A percentile compares a stretch with the other conserved stretches of the same genome.
Evolutionary conservation across 1,139 yeast species (phyloP).

Genomic region (Debaryomycetaceae sp.): DNA sequence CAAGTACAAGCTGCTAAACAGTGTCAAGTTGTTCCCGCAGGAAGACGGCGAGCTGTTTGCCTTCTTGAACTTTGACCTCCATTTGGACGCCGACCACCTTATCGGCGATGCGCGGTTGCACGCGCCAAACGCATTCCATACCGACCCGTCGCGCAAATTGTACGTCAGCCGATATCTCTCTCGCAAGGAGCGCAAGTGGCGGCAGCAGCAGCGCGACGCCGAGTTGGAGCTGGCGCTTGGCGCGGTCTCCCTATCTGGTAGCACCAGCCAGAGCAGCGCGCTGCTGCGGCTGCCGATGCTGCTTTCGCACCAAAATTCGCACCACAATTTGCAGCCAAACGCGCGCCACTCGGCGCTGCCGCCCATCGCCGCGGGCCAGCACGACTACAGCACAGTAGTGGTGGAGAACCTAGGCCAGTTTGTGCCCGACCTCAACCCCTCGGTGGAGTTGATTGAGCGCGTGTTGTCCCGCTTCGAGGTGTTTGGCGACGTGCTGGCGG

Average conservation of each 20-base stretch:
- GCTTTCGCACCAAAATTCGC: background rate
- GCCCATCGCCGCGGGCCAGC: conserved; percentile 19
- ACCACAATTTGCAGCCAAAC: background rate
- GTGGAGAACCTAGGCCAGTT: conserved; percentile 40
- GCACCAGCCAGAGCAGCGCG: background rate
- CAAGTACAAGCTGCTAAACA: conserved; percentile 23
- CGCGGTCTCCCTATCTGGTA: conserved; percentile 2
- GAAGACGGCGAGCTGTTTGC: conserved; percentile 25
- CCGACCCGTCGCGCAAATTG: conserved; percentile 20
- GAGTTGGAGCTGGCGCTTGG: conserved; percentile 6
- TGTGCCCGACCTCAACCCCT: conserved; percentile 17
- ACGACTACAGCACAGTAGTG: conserved; percentile 36
- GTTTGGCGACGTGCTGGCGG: conserved; percentile 39
- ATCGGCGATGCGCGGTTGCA: conserved; percentile 8
- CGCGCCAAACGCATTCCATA: conserved; percentile 32
- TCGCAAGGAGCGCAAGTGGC: conserved; percentile 21
- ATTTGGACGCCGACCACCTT: conserved; percentile 33
- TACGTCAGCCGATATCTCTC: conserved; percentile 27
- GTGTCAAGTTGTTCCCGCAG: conserved; percentile 24
- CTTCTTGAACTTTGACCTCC: conserved; percentile 32
- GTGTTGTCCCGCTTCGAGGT: conserved; percentile 29
- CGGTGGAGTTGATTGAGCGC: conserved; percentile 16
- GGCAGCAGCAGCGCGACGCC: conserved; percentile 9
- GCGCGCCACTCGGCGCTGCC: conserved; percentile 5
- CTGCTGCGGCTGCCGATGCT: background rate